Evolutionary conservation across 2,329 filamentous ascomycete genomes (phyloP), one percentile per base, ranked within the genome.

Genomic region (Didymella pomorum): DNA sequence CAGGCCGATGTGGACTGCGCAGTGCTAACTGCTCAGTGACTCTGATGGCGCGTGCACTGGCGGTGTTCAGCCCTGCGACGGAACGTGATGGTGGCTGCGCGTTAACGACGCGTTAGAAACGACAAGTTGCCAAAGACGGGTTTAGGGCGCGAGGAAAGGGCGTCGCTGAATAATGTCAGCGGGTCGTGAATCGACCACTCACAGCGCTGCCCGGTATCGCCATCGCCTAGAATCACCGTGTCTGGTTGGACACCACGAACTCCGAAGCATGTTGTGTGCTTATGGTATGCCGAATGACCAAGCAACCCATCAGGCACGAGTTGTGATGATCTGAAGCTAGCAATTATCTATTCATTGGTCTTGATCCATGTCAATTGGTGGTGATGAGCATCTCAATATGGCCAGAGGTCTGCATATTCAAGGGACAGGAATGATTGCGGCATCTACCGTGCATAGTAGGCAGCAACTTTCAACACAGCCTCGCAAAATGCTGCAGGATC

Each of bases 91-190:
- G 26, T 25, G 23, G 23, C 23, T 25, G 23, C 23, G 23, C 23
- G 23, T 25, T 7, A 25, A 25, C 23, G 23, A 25, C 23, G 23
- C 29, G 5, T 41, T 44, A 14, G 29, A 47, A 52, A 58, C 28
- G 54, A 60, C 60, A 61, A 52, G 37, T 57, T 55, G 23, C 44
- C 52, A 35, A 48, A 42, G 26, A 20, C 28, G 26, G 33, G 26
- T 43, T 46, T 66, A 67, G 64, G 62, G 65, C 64, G 66, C 29
- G 43, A 45, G 18, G 26, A 59, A 67, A 69, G 61, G 65, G 67
- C 63, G 64, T 56, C 21, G 43, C 26, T 48, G 26, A 26, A 37
- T 49, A 66, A 64, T 64, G 49, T 44, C 62, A 61, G 60, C 51
- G 25, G 8, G 56, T 39, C 46, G 46, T 35, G 1, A 43, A 60